These are phyloP conservation scores for Solanum commersonii DNA, from an alignment of 257 asterid genomes.

Conservation along the genomic window DNA sequence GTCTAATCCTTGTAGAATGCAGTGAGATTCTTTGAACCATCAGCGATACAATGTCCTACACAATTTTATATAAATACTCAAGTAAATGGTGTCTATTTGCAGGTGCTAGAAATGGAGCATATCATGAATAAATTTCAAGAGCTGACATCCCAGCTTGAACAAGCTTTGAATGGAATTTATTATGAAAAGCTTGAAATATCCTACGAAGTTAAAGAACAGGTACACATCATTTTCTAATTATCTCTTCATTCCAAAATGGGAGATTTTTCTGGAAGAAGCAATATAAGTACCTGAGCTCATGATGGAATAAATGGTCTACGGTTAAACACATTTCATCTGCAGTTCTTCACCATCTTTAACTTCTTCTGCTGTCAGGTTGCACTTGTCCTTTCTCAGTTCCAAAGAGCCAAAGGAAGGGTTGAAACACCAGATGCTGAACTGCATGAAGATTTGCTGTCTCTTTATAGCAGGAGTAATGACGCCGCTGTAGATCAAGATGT, in stretches of 20 bases:
- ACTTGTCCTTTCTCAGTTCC: slow-evolving; percentile 94
- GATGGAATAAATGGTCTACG: background rate
- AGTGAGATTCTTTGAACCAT: background rate
- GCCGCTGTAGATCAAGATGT: slow-evolving; percentile 34
- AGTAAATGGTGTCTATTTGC: slow-evolving; percentile 13
- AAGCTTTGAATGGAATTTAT: slow-evolving; percentile 65
- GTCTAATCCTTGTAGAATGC: background rate
- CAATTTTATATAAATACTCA: background rate
- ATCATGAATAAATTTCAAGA: slow-evolving; percentile 67
- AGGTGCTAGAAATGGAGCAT: slow-evolving; percentile 88
- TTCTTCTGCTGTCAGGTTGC: slow-evolving; percentile 49
- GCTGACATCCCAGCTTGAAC: slow-evolving; percentile 74
- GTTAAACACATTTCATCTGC: background rate
- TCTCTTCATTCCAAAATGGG: background rate
- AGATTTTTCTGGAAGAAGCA: background rate
- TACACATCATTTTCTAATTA: slow-evolving; percentile 8
- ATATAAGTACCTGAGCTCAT: background rate
- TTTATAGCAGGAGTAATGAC: slow-evolving; percentile 39
- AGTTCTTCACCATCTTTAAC: background rate
- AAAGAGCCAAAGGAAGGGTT: slow-evolving; percentile 89
- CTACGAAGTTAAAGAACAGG: slow-evolving; percentile 98
- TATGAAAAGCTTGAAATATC: slow-evolving; percentile 82
- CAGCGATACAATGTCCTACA: background rate
- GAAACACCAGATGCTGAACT: slow-evolving; percentile 72
- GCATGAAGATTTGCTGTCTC: slow-evolving; percentile 65